phyloP scores from a whole-genome alignment of 106 monocot species.

The Dendrobium nobile region DNA sequence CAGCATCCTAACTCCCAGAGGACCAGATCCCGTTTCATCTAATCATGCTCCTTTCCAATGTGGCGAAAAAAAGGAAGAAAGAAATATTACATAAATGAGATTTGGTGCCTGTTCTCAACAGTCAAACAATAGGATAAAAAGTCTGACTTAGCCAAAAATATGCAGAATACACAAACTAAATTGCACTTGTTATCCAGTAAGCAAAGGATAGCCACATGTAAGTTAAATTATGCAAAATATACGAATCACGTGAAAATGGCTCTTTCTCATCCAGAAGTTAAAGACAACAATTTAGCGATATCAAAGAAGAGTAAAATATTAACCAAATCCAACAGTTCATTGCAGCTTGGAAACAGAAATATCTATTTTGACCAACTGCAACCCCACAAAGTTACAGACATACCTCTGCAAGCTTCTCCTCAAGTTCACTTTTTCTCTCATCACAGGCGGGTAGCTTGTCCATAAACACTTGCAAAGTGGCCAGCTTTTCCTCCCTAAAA shows the following conservation, averaged over 20 bases:
- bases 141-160: not conserved
- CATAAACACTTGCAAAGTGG: constrained; percentile 1
- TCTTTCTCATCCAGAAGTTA: not conserved
- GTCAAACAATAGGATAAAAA: not conserved
- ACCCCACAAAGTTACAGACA: not conserved
- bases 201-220: not conserved
- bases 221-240: not conserved
- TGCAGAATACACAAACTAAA: not conserved
- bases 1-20: not conserved
- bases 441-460: constrained; percentile 1
- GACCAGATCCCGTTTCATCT: not conserved
- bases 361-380: not conserved
- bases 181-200: not conserved
- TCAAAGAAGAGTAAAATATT: not conserved
- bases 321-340: not conserved
- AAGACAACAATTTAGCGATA: no score
- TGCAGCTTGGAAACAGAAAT: not conserved
- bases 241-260: not conserved
- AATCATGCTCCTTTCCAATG: not conserved
- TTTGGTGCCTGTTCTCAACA: not conserved
- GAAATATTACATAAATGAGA: not conserved
- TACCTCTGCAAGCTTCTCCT: constrained; percentile 4
- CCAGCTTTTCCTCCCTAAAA: constrained; percentile 9
- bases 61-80: not conserved
- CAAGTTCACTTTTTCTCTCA: not conserved